A percentile compares a stretch with the other conserved stretches of the same genome.
These are phyloP conservation scores for Penicillium paradoxum DNA, from an alignment of 495 filamentous ascomycete genomes.

Conservation along the genomic window DNA sequence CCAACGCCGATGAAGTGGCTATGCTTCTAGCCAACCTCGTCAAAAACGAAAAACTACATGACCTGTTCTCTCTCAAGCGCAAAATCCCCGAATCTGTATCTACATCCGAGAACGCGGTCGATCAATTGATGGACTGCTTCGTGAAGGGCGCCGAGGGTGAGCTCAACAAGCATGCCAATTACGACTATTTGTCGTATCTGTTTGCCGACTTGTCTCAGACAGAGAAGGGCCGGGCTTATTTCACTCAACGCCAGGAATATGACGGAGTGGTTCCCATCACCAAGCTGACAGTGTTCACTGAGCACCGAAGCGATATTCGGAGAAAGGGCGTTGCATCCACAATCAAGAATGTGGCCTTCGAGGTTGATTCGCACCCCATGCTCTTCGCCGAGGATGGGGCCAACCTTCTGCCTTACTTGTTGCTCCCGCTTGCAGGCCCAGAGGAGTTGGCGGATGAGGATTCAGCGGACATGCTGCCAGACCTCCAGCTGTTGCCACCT, in stretches of 20 bases:
- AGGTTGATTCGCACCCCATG: conserved; percentile 61
- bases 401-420: conserved; percentile 79
- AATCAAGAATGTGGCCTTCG: conserved; percentile 80
- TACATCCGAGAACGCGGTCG: conserved; percentile 63
- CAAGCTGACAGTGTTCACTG: conserved; percentile 89
- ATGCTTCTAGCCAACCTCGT: conserved; percentile 92
- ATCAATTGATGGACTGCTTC: conserved; percentile 92
- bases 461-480: conserved; percentile 70
- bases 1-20: conserved; percentile 75
- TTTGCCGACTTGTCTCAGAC: conserved; percentile 89
- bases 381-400: conserved; percentile 71
- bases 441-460: conserved; percentile 63
- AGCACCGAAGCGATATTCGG: conserved; percentile 72
- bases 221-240: conserved; percentile 67
- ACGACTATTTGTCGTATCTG: conserved; percentile 86
- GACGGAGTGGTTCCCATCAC: conserved; percentile 75
- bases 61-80: conserved; percentile 60
- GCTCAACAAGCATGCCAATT: conserved; percentile 83
- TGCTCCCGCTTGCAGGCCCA: conserved; percentile 61
- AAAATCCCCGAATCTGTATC: conserved; percentile 58
- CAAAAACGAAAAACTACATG: conserved; percentile 68
- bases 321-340: conserved; percentile 86
- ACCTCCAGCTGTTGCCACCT: conserved; percentile 80
- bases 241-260: conserved; percentile 66
- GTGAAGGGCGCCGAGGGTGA: conserved; percentile 78